Evolutionary conservation across 495 filamentous ascomycete species (phyloP).

Genomic region (Pseudomonodictys pantanalensis): DNA sequence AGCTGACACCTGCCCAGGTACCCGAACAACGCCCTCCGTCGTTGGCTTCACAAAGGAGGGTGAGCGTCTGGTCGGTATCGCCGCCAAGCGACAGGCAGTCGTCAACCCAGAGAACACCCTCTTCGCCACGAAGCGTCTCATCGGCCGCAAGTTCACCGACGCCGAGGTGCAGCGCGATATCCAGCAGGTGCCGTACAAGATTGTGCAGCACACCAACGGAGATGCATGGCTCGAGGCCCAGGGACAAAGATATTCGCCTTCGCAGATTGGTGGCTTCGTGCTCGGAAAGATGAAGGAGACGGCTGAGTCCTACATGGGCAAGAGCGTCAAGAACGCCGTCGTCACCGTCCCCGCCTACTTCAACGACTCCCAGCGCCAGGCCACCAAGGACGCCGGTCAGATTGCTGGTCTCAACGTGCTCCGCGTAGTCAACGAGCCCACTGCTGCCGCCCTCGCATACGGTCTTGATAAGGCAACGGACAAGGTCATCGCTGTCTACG

Average conservation of each 20-base stretch:
- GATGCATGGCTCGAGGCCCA: slow-evolving; percentile 97
- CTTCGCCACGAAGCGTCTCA: slow-evolving; percentile 99
- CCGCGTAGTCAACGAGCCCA: slow-evolving; percentile 96
- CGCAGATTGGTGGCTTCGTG: slow-evolving; percentile 95
- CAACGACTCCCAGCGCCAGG: slow-evolving; percentile 96
- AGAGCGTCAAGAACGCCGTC: slow-evolving; percentile 87
- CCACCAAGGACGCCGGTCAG: slow-evolving; percentile 96
- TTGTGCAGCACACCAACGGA: slow-evolving; percentile 95
- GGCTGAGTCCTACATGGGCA: slow-evolving; percentile 85
- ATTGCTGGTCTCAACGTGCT: slow-evolving; percentile 94
- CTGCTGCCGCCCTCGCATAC: slow-evolving; percentile 90
- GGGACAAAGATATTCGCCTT: slow-evolving; percentile 96
- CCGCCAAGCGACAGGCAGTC: slow-evolving; percentile 97
- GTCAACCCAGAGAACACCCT: slow-evolving; percentile 99
- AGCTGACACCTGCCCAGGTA: slow-evolving; percentile 54
- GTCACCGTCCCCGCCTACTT: slow-evolving; percentile 97
- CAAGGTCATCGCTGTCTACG: slow-evolving; percentile 90
- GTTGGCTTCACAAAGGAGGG: slow-evolving; percentile 97
- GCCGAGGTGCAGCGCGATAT: slow-evolving; percentile 95
- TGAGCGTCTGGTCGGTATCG: slow-evolving; percentile 95
- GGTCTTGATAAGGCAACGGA: slow-evolving; percentile 92
- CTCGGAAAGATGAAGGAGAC: slow-evolving; percentile 99
- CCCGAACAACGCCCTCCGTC: slow-evolving; percentile 93
- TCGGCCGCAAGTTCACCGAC: slow-evolving; percentile 97
- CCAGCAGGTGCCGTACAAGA: slow-evolving; percentile 98